phyloP scores from a whole-genome alignment of 305 asterid species.

The Fraxinus angustifolia region DNA sequence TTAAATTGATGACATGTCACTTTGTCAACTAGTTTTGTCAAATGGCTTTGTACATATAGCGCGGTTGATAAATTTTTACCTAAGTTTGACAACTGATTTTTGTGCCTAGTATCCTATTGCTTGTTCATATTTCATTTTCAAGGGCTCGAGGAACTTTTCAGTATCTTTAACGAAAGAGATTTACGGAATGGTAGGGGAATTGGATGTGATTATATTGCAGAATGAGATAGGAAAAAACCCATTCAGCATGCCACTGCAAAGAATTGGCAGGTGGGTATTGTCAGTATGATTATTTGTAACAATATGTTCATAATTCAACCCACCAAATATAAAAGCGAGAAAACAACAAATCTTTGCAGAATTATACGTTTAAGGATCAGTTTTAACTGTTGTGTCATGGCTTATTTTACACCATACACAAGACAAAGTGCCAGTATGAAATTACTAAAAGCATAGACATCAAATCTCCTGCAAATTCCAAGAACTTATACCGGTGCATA shows the following conservation, averaged over 20 bases:
- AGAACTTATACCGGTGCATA: not conserved
- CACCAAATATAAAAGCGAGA: not conserved
- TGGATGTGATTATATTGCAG: not conserved
- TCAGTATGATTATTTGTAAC: not conserved
- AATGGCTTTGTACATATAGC: too few species aligned
- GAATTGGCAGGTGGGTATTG: not conserved
- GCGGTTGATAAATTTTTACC: not conserved
- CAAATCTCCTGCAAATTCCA: not conserved
- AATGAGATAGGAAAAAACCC: not conserved
- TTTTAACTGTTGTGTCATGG: not conserved
- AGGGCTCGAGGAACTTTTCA: not conserved
- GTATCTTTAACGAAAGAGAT: not conserved
- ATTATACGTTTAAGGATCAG: not conserved
- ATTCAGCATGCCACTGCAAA: not conserved
- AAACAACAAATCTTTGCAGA: not conserved
- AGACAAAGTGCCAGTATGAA: not conserved
- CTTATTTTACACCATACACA: not conserved
- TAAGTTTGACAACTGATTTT: not conserved
- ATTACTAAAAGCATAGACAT: not conserved
- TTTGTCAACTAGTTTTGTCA: too few species aligned
- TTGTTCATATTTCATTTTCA: not conserved
- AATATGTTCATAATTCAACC: not conserved
- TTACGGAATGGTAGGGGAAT: not conserved
- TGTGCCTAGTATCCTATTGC: not conserved
- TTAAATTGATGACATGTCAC: too few species aligned